phyloP scores from a whole-genome alignment of 2,329 filamentous ascomycete genomes.

The Nothophaeocryptopus gaeumannii region DNA sequence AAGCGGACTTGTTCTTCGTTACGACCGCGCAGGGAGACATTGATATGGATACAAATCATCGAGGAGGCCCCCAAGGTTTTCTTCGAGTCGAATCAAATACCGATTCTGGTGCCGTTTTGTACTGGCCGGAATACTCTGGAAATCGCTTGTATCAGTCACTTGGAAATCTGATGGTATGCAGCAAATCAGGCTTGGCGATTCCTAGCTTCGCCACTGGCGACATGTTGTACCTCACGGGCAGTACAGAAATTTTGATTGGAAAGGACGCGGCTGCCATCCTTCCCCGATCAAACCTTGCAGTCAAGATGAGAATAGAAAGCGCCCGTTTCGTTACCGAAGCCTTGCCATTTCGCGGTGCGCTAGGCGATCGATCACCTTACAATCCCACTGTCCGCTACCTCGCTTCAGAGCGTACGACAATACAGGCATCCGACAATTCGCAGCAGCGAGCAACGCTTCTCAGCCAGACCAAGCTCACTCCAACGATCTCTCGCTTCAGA shows the following conservation, averaged over 20 bases:
- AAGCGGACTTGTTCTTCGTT: slow-evolving; percentile 75
- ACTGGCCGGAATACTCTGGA: slow-evolving; percentile 82
- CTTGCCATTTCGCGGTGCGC: slow-evolving; percentile 64
- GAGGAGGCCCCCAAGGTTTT: slow-evolving; percentile 73
- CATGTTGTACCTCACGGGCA: slow-evolving; percentile 72
- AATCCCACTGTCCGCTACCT: slow-evolving; percentile 71
- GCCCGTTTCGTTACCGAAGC: slow-evolving; percentile 63
- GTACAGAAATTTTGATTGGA: slow-evolving; percentile 63
- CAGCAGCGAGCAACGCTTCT: slow-evolving; percentile 55
- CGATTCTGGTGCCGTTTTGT: slow-evolving; percentile 48
- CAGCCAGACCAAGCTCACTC: slow-evolving; percentile 59
- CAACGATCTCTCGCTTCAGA: slow-evolving; percentile 64
- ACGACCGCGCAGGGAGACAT: slow-evolving; percentile 60
- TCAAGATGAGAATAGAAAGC: slow-evolving; percentile 62
- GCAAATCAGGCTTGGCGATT: slow-evolving; percentile 66
- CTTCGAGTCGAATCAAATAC: slow-evolving; percentile 63
- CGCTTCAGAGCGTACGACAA: slow-evolving; percentile 51
- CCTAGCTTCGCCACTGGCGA: slow-evolving; percentile 72
- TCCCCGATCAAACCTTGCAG: slow-evolving; percentile 67
- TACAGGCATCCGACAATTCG: slow-evolving; percentile 13
- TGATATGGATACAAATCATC: slow-evolving; percentile 81
- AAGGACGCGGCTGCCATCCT: slow-evolving; percentile 61
- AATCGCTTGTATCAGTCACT: slow-evolving; percentile 82
- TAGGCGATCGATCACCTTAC: slow-evolving; percentile 67
- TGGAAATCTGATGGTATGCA: slow-evolving; percentile 69